Base-by-base conservation (phyloP, 805 yeast species). In the Candida lessepsii region DNA sequence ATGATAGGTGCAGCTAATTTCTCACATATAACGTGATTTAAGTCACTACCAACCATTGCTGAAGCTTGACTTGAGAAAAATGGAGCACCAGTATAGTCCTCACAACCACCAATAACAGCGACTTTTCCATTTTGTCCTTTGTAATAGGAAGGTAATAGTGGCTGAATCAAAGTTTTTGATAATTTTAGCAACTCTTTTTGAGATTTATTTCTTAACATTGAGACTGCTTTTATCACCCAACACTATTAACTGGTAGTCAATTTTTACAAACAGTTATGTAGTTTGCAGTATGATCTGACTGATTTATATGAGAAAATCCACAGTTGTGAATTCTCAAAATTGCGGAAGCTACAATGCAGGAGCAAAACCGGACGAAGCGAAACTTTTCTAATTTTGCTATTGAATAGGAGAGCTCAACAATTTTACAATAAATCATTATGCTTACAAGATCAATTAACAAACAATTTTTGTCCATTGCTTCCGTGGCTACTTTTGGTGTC, bases 81-180 rank as follows among this genome's bases (percentile, higher is more conserved):
- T 2, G 98, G 98, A 0, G 99, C 99, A 0, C 99, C 99, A 0
- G 97, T 90, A 58, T 89, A 91, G 58, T 91, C 97, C 58, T 86
- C 90, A 59, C 93, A 83, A 1, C 99, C 99, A 16, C 99, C 99
- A 46, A 91, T 76, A 1, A 91, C 86, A 9, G 83, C 87, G 2
- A 91, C 70, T 43, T 87, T 73, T 5, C 98, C 98, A 5, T 85
- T 81, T 60, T 91, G 98, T 16, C 99, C 99, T 60, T 91, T 91
- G 64, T 91, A 83, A 58, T 85, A 84, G 11, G 57, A 53, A 4
- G 86, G 78, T 2, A 73, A 63, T 24, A 90, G 63, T 2, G 96
- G 97, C 28, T 96, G 96, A 8, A 91, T 71, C 25, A 88, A 57
- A 27, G 66, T 65, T 40, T 70, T 67, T 9, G 81, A 77, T 35